These are phyloP conservation scores for Diaporthe caulivora DNA, from an alignment of 2,329 filamentous ascomycete genomes.

Conservation along the genomic window DNA sequence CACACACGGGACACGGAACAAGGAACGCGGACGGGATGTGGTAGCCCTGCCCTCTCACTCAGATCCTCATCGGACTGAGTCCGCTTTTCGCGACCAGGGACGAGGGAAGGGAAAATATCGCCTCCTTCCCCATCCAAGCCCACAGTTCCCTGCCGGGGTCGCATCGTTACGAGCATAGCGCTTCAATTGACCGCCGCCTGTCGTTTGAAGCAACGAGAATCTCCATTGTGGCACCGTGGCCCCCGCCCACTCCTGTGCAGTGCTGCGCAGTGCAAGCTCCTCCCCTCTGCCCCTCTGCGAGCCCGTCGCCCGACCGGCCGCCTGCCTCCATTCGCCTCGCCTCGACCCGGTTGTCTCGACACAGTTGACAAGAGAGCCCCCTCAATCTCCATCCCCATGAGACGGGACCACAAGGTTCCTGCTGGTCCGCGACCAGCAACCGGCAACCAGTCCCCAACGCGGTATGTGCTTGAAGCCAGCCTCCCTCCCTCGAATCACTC, in stretches of 20 bases:
- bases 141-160: slow-evolving; percentile 32
- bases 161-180: slow-evolving; percentile 32
- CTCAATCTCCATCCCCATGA: slow-evolving; percentile 55
- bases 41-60: slow-evolving; percentile 37
- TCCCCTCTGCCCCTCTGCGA: no score
- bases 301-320: slow-evolving; percentile 6
- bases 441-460: slow-evolving; percentile 65
- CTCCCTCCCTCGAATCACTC: not conserved
- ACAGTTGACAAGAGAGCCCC: slow-evolving; percentile 9
- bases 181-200: slow-evolving; percentile 38
- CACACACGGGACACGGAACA: slow-evolving; percentile 4
- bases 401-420: slow-evolving; percentile 67
- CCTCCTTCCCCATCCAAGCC: slow-evolving; percentile 34
- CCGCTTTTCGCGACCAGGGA: slow-evolving; percentile 22
- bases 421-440: slow-evolving; percentile 69
- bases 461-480: slow-evolving; percentile 55
- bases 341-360: slow-evolving; percentile 22
- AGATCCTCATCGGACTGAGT: slow-evolving; percentile 41
- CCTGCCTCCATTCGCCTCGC: slow-evolving; percentile 26
- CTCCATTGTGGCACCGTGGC: slow-evolving; percentile 35
- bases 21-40: slow-evolving; percentile 35
- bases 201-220: slow-evolving; percentile 19
- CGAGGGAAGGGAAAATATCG: slow-evolving; percentile 20
- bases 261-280: not conserved
- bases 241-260: slow-evolving; percentile 13